Base-by-base conservation (phyloP, 2,329 filamentous ascomycete genomes). In the Teratosphaeria destructans region DNA sequence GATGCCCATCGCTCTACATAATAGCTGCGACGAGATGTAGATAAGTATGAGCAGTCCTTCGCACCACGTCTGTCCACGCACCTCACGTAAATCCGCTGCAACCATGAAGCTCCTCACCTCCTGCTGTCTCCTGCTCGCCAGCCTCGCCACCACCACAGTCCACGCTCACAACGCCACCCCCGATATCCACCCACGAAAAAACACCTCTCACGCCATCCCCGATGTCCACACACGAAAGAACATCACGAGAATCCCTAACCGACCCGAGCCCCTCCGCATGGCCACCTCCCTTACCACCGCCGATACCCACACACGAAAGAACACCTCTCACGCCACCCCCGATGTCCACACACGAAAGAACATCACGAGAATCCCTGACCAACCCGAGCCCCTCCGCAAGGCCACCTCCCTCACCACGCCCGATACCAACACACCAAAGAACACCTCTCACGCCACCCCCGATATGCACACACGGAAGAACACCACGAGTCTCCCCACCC, bases 381-480 rank as follows among this genome's bases (percentile, higher is more conserved):
- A 59, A 56, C 32, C 43, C 34, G 65, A 68, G 12, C 67, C 69
- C 56, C 56, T 65, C 16, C 16, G 53, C 5, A 58, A 67, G 6
- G 63, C 61, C 60, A 54, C 62, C 19, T 64, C 66, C 26, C 57
- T 70, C 43, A 62, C 19, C 19, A 19, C 19, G 1, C 19, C 19
- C 19, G 19, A 19, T 19, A 19, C 19, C 19, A 1, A 19, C 19
- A 19, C 19, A 19, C 19, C 19, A 19, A 19, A 19, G 19, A 19
- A 19, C 19, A 19, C 19, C 19, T 58, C 54, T 52, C 49, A 19
- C 52, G 63, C 58, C 65, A 67, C 14, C 60, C 23, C 23, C 23
- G 23, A 23, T 23, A 23, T 23, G 2, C 23, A 23, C 23, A 23
- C 23, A 23, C 23, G 23, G 2, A 23, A 23, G 23, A 23, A 23